Conservation (phyloP, 2,329 filamentous ascomycete species). For the Fusarium chlamydosporum region DNA sequence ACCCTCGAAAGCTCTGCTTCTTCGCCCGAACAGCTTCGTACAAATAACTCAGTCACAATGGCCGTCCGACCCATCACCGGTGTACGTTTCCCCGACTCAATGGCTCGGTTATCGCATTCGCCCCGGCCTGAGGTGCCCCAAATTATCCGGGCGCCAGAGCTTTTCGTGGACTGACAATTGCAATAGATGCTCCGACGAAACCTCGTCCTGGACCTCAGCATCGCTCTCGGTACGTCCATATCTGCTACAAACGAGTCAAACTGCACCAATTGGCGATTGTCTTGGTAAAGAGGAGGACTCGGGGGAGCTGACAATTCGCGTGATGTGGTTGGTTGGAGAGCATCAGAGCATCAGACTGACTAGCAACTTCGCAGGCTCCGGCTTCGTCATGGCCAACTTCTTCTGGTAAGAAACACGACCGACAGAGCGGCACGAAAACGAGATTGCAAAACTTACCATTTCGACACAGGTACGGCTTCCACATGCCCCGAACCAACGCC, state of each 20-base stretch:
- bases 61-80: slow-evolving; percentile 71
- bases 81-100: slow-evolving; percentile 63
- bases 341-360: slow-evolving; percentile 54
- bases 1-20: slow-evolving; percentile 43
- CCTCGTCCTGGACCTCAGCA: slow-evolving; percentile 69
- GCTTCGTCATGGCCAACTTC: slow-evolving; percentile 67
- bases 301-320: slow-evolving; percentile 46
- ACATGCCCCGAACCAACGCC: slow-evolving; percentile 70
- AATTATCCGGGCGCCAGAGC: slow-evolving; percentile 28
- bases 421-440: not conserved
- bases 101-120: slow-evolving; percentile 45
- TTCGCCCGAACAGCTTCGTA: slow-evolving; percentile 43
- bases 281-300: slow-evolving; percentile 27
- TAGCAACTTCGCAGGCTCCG: slow-evolving; percentile 60
- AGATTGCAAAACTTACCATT: slow-evolving; percentile 25
- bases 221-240: slow-evolving; percentile 68
- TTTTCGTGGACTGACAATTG: slow-evolving; percentile 55
- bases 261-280: slow-evolving; percentile 13
- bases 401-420: slow-evolving; percentile 66
- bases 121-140: slow-evolving; percentile 40
- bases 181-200: slow-evolving; percentile 71
- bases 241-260: slow-evolving; percentile 12
- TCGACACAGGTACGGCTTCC: slow-evolving; percentile 70
- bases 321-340: slow-evolving; percentile 47
- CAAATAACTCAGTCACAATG: slow-evolving; percentile 60